Evolutionary conservation across 176 grass and related monocot species (phyloP).

Genomic region (Melocanna baccifera): DNA sequence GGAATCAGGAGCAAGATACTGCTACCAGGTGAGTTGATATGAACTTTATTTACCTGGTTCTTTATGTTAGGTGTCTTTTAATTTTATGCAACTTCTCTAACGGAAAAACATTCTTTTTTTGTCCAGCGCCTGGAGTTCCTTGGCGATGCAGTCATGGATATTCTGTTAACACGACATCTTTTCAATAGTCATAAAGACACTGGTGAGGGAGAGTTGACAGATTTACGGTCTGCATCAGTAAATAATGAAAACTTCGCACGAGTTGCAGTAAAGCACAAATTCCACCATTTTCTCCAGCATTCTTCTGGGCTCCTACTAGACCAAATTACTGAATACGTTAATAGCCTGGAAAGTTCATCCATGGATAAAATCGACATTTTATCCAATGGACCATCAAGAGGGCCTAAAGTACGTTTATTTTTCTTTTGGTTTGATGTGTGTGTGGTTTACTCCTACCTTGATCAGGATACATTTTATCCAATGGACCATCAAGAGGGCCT

Average conservation of each 20-base stretch:
- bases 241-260: conserved; percentile 94
- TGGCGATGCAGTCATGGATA: conserved; percentile 84
- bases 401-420: conserved; percentile 64
- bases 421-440: neutral
- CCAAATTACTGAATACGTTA: conserved; percentile 70
- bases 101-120: neutral
- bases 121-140: conserved; percentile 88
- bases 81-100: conserved; percentile 34
- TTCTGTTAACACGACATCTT: conserved; percentile 71
- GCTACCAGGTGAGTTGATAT: conserved; percentile 59
- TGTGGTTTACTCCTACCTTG: neutral
- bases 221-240: conserved; percentile 85
- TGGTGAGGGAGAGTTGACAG: conserved; percentile 78
- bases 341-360: conserved; percentile 44
- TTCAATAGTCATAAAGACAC: conserved; percentile 70
- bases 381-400: conserved; percentile 45
- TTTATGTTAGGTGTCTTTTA: conserved; percentile 19
- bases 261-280: conserved; percentile 72
- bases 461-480: conserved; percentile 30
- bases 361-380: conserved; percentile 36
- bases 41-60: conserved; percentile 24
- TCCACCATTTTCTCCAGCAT: conserved; percentile 73
- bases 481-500: conserved; percentile 51
- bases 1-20: conserved; percentile 61
- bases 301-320: conserved; percentile 57